These are phyloP conservation scores for Suhomyces guaymorum DNA, from an alignment of 1,139 yeast genomes.

Conservation along the genomic window DNA sequence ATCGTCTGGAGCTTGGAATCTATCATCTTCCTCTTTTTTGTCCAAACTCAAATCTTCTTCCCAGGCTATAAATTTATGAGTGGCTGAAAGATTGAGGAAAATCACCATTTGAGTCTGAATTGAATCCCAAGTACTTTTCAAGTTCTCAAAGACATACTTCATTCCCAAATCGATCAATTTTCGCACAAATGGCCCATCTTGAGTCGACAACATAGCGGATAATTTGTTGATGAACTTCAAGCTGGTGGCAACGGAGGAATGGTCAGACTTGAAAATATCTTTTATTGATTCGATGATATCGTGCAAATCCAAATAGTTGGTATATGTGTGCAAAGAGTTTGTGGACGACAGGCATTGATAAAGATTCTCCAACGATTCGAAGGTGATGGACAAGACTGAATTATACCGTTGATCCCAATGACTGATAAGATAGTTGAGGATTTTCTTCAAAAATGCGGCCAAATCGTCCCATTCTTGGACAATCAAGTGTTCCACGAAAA, in stretches of 20 bases:
- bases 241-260: slow-evolving; percentile 23
- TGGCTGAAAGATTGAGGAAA: slow-evolving; percentile 36
- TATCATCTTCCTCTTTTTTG: background rate
- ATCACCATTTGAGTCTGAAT: slow-evolving; percentile 36
- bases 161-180: slow-evolving; percentile 35
- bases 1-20: too few relatives aligned
- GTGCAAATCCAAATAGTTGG: slow-evolving; percentile 25
- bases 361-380: slow-evolving; percentile 25
- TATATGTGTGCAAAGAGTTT: slow-evolving; percentile 21
- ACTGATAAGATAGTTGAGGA: slow-evolving; percentile 16
- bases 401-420: slow-evolving; percentile 20
- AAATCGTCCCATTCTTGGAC: too few relatives aligned
- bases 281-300: slow-evolving; percentile 23
- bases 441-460: slow-evolving; percentile 24
- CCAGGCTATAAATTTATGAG: slow-evolving; percentile 17
- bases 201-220: slow-evolving; percentile 32
- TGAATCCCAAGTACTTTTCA: slow-evolving; percentile 33
- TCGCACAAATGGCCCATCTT: slow-evolving; percentile 32
- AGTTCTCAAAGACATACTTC: slow-evolving; percentile 26
- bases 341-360: slow-evolving; percentile 31
- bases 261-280: slow-evolving; percentile 25
- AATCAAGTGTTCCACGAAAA: too few relatives aligned
- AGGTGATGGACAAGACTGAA: slow-evolving; percentile 29
- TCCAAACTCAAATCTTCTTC: background rate
- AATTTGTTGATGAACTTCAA: slow-evolving; percentile 42